These are phyloP conservation scores for Suaeda aralocaspica DNA, from an alignment of 148 eudicot species.

Conservation along the genomic window DNA sequence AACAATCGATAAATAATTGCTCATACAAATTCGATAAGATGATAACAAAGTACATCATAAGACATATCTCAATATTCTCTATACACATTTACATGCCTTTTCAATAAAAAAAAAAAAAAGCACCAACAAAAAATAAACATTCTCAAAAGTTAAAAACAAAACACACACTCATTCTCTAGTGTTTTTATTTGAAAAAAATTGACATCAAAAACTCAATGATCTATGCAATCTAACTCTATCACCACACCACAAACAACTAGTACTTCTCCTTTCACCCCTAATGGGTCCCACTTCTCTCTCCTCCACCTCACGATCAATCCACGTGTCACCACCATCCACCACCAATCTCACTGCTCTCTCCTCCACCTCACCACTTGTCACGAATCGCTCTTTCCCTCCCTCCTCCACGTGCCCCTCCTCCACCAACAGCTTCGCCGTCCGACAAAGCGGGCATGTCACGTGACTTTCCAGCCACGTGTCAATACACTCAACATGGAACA, in stretches of 20 bases:
- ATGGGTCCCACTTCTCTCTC: slow-evolving; percentile 18
- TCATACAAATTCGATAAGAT: too few species aligned
- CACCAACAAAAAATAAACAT: too few species aligned
- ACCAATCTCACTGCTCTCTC: slow-evolving; percentile 13
- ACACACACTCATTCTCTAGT: not conserved
- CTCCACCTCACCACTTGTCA: not conserved
- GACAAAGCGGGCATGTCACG: slow-evolving; percentile 74
- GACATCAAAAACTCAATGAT: slow-evolving; percentile 25
- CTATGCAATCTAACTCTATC: slow-evolving; percentile 23
- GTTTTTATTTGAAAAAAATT: too few species aligned
- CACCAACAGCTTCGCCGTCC: slow-evolving; percentile 26
- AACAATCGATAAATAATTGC: too few species aligned
- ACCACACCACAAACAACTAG: slow-evolving; percentile 17
- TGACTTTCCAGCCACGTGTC: slow-evolving; percentile 68
- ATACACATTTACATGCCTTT: slow-evolving; percentile 8
- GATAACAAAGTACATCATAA: too few species aligned
- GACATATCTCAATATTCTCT: not conserved
- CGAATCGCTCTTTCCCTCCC: slow-evolving; percentile 6
- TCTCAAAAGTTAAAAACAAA: too few species aligned
- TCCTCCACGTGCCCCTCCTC: slow-evolving; percentile 5
- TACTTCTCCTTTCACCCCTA: slow-evolving; percentile 18
- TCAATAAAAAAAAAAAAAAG: not conserved
- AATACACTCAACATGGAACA: slow-evolving; percentile 44
- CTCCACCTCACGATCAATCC: not conserved
- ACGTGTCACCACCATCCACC: slow-evolving; percentile 27